phyloP scores from a whole-genome alignment of 1,139 yeast species.

The Saccharomyces hybrid region DNA sequence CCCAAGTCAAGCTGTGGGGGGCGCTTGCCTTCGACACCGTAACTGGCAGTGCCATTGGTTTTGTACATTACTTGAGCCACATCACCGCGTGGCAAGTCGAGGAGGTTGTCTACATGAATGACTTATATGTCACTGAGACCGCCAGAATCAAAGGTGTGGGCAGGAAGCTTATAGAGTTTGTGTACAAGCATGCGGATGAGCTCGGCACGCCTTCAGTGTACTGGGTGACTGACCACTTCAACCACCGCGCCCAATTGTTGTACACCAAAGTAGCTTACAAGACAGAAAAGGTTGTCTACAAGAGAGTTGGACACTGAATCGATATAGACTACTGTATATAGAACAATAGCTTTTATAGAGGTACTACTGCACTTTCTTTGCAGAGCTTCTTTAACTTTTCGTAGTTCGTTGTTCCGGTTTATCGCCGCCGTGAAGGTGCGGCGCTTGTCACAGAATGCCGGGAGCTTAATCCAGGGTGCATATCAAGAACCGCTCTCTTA shows the following conservation, averaged over 20 bases:
- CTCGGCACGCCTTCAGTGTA: conserved; percentile 38
- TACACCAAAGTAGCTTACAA: conserved; percentile 47
- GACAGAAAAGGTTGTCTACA: conserved; percentile 7
- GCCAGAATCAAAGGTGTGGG: conserved; percentile 43
- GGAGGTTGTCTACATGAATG: conserved; percentile 38
- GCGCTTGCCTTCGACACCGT: conserved; percentile 34
- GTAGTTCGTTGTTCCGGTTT: neutral
- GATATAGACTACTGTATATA: neutral
- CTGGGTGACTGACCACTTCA: conserved; percentile 48
- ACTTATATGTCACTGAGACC: conserved; percentile 35
- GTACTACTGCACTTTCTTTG: neutral
- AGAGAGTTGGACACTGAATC: neutral
- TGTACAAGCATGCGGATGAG: conserved; percentile 43
- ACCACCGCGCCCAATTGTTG: conserved; percentile 50
- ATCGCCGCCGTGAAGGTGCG: neutral
- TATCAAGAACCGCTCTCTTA: neutral
- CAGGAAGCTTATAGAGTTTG: conserved; percentile 41
- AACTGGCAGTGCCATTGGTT: conserved; percentile 32
- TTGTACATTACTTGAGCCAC: conserved; percentile 40
- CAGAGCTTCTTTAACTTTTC: neutral
- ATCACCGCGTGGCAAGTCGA: conserved; percentile 39
- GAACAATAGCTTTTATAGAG: neutral
- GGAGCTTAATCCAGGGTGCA: neutral
- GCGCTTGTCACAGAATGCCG: neutral
- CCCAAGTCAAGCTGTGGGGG: conserved; percentile 35